phyloP scores from a whole-genome alignment of 2,329 filamentous ascomycete species.

The Magnaporthales sp. region DNA sequence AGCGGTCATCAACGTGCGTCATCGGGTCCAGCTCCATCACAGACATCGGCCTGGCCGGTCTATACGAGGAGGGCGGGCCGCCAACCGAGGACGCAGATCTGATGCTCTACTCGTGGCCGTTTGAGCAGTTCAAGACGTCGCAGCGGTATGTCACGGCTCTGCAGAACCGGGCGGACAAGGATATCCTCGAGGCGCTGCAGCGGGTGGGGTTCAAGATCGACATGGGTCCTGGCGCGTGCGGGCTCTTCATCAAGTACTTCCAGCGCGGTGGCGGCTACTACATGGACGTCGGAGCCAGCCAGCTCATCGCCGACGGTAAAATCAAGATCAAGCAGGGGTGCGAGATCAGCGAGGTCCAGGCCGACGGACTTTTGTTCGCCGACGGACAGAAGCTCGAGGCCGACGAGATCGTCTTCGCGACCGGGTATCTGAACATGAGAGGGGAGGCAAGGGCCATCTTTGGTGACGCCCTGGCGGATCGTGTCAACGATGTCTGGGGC shows the following conservation, averaged over 20 bases:
- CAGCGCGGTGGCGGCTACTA: constrained; percentile 54
- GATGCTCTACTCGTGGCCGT: constrained; percentile 37
- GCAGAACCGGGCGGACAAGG: constrained; percentile 25
- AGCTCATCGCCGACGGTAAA: constrained; percentile 46
- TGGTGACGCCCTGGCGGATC: constrained; percentile 51
- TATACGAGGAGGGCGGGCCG: constrained; percentile 30
- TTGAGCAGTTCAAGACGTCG: constrained; percentile 40
- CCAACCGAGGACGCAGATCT: constrained; percentile 51
- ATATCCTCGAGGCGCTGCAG: constrained; percentile 37
- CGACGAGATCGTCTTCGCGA: constrained; percentile 48
- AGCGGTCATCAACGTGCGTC: constrained; percentile 48
- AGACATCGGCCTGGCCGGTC: constrained; percentile 32
- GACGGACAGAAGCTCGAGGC: constrained; percentile 42
- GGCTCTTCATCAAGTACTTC: constrained; percentile 50
- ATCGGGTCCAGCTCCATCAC: constrained; percentile 36
- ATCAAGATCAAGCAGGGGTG: constrained; percentile 45
- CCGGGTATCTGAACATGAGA: constrained; percentile 57
- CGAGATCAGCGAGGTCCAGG: constrained; percentile 35
- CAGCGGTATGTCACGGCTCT: constrained; percentile 32
- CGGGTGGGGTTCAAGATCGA: constrained; percentile 51
- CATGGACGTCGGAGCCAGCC: constrained; percentile 44
- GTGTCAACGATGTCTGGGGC: constrained; percentile 51
- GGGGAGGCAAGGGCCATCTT: constrained; percentile 51
- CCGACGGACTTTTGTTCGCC: constrained; percentile 29
- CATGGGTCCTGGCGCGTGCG: constrained; percentile 42